Percentiles rank a stretch among this genome's conserved stretches.
phyloP scores from a whole-genome alignment of 2,329 filamentous ascomycete species.

The Paecilomyces niveus region DNA sequence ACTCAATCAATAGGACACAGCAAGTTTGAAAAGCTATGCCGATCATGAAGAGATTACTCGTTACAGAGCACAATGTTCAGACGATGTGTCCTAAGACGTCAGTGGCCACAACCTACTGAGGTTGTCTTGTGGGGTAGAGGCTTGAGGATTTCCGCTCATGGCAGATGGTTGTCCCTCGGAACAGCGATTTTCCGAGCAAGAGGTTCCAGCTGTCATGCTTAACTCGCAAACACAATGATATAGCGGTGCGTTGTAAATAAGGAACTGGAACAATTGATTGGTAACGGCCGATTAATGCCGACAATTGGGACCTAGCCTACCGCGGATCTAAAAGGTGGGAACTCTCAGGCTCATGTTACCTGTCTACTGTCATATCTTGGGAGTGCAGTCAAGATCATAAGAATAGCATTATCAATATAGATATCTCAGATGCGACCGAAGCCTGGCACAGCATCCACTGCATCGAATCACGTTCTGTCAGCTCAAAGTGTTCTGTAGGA shows the following conservation, averaged over 20 bases:
- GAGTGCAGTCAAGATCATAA: not conserved
- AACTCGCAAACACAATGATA: too few species aligned
- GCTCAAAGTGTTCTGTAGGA: not conserved
- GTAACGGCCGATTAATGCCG: not conserved
- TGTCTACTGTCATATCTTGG: not conserved
- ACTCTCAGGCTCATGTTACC: not conserved
- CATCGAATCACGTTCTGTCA: not conserved
- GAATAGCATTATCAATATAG: not conserved
- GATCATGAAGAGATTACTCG: not conserved
- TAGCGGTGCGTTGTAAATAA: too few species aligned
- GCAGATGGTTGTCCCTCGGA: not conserved
- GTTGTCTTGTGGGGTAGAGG: not conserved
- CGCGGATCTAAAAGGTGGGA: not conserved
- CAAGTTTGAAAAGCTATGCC: not conserved
- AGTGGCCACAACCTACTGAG: not conserved
- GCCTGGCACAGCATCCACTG: not conserved
- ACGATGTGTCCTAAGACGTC: not conserved
- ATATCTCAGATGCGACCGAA: not conserved
- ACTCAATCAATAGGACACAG: not conserved
- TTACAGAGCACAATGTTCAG: not conserved
- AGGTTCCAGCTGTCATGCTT: not conserved
- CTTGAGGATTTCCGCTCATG: not conserved
- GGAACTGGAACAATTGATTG: not conserved
- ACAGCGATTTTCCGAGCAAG: not conserved
- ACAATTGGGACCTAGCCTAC: not conserved